phyloP scores from a whole-genome alignment of 2,329 filamentous ascomycete species.

The Dryadomyces sulphureus region DNA sequence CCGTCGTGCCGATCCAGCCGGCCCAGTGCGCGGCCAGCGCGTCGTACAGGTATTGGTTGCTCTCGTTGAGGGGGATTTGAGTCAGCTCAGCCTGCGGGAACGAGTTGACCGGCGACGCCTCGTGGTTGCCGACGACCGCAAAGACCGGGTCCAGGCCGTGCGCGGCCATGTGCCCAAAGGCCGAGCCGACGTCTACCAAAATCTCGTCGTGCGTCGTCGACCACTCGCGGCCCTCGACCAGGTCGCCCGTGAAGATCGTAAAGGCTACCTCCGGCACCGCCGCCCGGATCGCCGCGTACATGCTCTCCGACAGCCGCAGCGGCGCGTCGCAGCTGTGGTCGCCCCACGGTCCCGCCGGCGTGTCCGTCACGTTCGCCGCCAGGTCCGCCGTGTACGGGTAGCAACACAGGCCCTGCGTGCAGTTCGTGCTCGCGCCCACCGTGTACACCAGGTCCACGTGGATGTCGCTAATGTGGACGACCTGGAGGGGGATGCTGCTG shows the following conservation, averaged over 20 bases:
- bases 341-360: slow-evolving; percentile 36
- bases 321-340: slow-evolving; percentile 39
- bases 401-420: slow-evolving; percentile 45
- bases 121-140: slow-evolving; percentile 41
- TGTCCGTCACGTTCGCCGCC: slow-evolving; percentile 29
- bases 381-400: slow-evolving; percentile 26
- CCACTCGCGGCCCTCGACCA: slow-evolving; percentile 38
- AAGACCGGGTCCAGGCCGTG: slow-evolving; percentile 26
- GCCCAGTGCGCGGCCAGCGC: slow-evolving; percentile 28
- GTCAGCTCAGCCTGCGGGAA: slow-evolving; percentile 14
- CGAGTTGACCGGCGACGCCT: slow-evolving; percentile 34
- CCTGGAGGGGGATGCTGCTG: slow-evolving; percentile 29
- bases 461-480: slow-evolving; percentile 45
- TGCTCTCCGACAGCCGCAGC: slow-evolving; percentile 33
- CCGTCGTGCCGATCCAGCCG: slow-evolving; percentile 24
- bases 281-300: slow-evolving; percentile 34
- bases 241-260: slow-evolving; percentile 42
- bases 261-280: slow-evolving; percentile 33
- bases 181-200: slow-evolving; percentile 22
- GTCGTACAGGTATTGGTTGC: slow-evolving; percentile 34
- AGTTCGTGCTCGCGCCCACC: slow-evolving; percentile 36
- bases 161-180: slow-evolving; percentile 30
- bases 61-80: slow-evolving; percentile 4
- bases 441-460: slow-evolving; percentile 41
- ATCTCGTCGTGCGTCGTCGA: slow-evolving; percentile 21